phyloP scores from a whole-genome alignment of 129 eudicot species.

The Ambrosia trifida region DNA sequence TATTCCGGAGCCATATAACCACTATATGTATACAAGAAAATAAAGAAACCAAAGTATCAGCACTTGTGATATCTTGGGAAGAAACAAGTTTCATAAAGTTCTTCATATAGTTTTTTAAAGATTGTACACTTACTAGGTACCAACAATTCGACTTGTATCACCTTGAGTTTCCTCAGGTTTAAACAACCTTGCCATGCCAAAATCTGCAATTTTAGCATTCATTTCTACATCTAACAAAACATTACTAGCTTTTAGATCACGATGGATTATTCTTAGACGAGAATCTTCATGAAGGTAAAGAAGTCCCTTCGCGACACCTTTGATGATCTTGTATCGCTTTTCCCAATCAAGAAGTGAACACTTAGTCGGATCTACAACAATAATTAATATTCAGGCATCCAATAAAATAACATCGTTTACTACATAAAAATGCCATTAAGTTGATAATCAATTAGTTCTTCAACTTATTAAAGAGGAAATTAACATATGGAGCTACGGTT shows the following conservation, averaged over 20 bases:
- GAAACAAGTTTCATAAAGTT: neutral
- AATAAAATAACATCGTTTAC: neutral
- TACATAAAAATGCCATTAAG: neutral
- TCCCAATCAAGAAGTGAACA: neutral
- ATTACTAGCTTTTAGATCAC: slow-evolving; percentile 6
- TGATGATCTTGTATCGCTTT: slow-evolving; percentile 3
- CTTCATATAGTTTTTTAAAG: neutral
- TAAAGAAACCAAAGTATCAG: neutral
- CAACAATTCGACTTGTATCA: slow-evolving; percentile 15
- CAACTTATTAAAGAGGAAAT: neutral
- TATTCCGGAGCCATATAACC: slow-evolving; percentile 10
- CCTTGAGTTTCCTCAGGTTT: slow-evolving; percentile 11
- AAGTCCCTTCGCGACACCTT: slow-evolving; percentile 1
- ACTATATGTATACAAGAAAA: neutral
- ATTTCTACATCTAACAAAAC: neutral
- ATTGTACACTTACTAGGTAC: slow-evolving; percentile 10
- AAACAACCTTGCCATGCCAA: slow-evolving; percentile 7
- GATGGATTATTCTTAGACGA: slow-evolving; percentile 2
- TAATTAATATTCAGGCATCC: neutral
- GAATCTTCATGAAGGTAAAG: slow-evolving; percentile 12
- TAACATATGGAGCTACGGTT: neutral
- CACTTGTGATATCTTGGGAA: neutral
- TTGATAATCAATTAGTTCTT: neutral
- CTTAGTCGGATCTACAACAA: neutral
- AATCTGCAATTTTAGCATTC: slow-evolving; percentile 14